Base-by-base conservation (phyloP, 2,329 filamentous ascomycete species). In the Westerdykella sp. region DNA sequence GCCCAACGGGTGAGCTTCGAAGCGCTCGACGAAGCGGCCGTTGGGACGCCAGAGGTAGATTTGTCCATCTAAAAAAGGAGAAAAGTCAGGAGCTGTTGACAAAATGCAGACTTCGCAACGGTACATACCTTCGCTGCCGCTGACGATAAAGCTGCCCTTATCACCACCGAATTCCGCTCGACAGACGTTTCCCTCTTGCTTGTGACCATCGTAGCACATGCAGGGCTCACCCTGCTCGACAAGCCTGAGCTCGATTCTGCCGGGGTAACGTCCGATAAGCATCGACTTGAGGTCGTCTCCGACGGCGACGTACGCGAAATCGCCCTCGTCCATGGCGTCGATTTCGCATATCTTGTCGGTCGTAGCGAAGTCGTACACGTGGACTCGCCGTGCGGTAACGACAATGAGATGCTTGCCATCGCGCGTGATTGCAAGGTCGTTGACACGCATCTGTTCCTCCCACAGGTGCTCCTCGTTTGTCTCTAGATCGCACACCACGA, bases 1-100 rank as follows among this genome's bases (percentile, higher is more conserved):
- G 28, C 88, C 84, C 11, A 78, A 76, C 6, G 73, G 71, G 56
- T 97, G 91, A 0, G 83, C 90, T 25, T 81, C 77, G 2, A 97
- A 72, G 38, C 79, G 83, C 59, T 89, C 86, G 5, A 98, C 80
- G 1, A 84, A 74, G 5, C 77, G 74, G 5, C 87, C 88, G 30
- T 85, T 84, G 65, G 88, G 93, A 65, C 95, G 87, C 88, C 90
- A 97, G 48, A 98, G 87, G 62, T 88, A 84, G 34, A 97, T 78
- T 43, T 78, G 76, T 2, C 79, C 79, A 65, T 84, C 81, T 83
- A n/a, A 3, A 7, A n/a, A 22, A 39, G 9, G 11, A 12, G 12
- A 35, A n/a, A 37, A 37, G 22, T 30, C 30, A 34, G 21, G 14
- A 34, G 28, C 55, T 13, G 13, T 13, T 21, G 34, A 6, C 10